A percentile compares a stretch with the other conserved stretches of the same genome.
Conservation (phyloP, 1,139 yeast genomes). For the Nakaseomyces bracarensis region DNA sequence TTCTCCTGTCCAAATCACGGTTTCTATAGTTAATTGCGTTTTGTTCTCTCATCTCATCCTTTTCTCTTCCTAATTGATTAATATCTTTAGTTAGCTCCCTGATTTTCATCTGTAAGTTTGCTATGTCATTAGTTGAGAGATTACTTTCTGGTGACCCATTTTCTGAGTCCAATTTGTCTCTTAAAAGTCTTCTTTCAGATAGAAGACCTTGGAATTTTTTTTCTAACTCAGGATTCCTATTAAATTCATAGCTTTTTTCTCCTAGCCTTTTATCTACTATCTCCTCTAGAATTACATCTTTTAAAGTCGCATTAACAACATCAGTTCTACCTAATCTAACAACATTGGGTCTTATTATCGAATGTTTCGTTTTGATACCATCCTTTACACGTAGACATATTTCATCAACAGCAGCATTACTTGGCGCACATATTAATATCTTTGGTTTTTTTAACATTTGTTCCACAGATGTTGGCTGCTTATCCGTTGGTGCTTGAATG, state of each 20-base stretch:
- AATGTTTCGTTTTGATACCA: constrained; percentile 52
- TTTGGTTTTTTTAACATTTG: constrained; percentile 37
- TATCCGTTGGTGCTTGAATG: constrained; percentile 19
- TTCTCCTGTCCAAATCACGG: constrained; percentile 69
- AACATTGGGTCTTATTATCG: constrained; percentile 52
- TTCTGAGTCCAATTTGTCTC: constrained; percentile 25
- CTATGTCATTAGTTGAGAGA: constrained; percentile 32
- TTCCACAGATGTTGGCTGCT: constrained; percentile 16
- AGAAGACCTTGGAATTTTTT: constrained; percentile 25
- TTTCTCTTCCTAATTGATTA: constrained; percentile 59
- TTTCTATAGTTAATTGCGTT: constrained; percentile 61
- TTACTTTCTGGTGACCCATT: constrained; percentile 26
- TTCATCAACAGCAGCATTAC: constrained; percentile 98
- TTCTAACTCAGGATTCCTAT: constrained; percentile 30
- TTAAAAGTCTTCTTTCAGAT: constrained; percentile 22
- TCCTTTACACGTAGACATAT: constrained; percentile 73
- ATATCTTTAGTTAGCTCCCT: constrained; percentile 51
- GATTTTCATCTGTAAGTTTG: constrained; percentile 41
- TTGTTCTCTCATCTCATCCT: constrained; percentile 74
- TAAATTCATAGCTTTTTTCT: constrained; percentile 35
- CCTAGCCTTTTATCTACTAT: constrained; percentile 63
- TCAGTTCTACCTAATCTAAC: constrained; percentile 92
- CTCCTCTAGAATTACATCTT: constrained; percentile 80
- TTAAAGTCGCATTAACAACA: constrained; percentile 74
- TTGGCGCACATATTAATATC: constrained; percentile 90